Evolutionary conservation across 148 eudicot genomes (phyloP).

Genomic region (Polygonum maritimum): DNA sequence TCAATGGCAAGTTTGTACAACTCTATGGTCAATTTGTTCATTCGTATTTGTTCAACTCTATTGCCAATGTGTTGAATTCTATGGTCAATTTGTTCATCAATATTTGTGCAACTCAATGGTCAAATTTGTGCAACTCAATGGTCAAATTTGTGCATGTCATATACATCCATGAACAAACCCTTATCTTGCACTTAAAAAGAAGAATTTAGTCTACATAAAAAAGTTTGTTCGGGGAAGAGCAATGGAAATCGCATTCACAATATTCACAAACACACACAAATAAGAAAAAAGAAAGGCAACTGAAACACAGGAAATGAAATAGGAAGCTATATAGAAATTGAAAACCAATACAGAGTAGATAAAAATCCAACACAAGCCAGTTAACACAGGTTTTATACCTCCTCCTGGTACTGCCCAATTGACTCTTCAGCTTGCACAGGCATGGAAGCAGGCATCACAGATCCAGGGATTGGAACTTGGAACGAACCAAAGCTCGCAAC

Average conservation of each 20-base stretch:
- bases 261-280: not conserved
- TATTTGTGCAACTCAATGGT: too few species aligned
- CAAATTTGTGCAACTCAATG: too few species aligned
- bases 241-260: not conserved
- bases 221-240: too few species aligned
- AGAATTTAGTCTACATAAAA: not conserved
- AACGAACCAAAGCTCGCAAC: conserved; percentile 60
- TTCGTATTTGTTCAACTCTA: too few species aligned
- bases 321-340: not conserved
- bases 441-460: conserved; percentile 28
- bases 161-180: too few species aligned
- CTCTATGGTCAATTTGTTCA: too few species aligned
- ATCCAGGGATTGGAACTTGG: conserved; percentile 33
- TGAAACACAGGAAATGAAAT: too few species aligned
- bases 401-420: conserved; percentile 35
- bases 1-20: too few species aligned
- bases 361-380: not conserved
- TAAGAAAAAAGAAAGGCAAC: not conserved
- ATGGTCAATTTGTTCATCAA: too few species aligned
- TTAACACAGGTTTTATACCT: conserved; percentile 25
- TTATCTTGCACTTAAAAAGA: not conserved
- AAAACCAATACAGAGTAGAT: not conserved
- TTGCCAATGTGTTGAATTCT: too few species aligned
- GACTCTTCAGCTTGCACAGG: conserved; percentile 44
- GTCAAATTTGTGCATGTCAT: too few species aligned